Evolutionary conservation across 148 eudicot genomes (phyloP), one percentile per base, ranked within the genome.

Genomic region (Diospyros lotus): DNA sequence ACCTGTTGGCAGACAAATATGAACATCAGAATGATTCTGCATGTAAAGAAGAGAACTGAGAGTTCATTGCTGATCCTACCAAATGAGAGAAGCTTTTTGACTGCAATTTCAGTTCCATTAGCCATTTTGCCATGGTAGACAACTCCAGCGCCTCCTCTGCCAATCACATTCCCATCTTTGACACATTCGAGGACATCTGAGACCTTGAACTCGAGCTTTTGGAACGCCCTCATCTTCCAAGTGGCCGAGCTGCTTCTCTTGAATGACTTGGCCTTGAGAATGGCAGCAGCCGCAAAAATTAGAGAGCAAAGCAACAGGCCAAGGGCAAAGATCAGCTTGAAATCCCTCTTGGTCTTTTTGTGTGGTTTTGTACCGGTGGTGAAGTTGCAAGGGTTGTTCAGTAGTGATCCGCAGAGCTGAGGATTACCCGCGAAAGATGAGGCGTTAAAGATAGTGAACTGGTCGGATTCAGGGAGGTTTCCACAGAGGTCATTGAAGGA

Each of bases 61-160:
- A 4, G 8, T 18, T 17, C 2, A 52, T 28, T 44, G 73, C 8
- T 55, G 14, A 60, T 43, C 45, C 14, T 77, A 77, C 91, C 92
- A n/a, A 89, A 86, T 0, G 90, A 93, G 1, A 93, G 78, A 3
- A 96, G 87, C 63, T 96, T 96, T 74, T 96, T 96, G 11, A 96
- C 98, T 0, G 99, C 99, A 3, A 96, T 89, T 71, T 96, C 98
- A 3, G 82, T 80, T 64, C 99, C 99, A 66, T 84, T 87, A 0
- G 93, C 80, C 90, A 87, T 91, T 79, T 91, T 96, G 2, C 98
- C 99, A 48, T 91, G 92, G 89, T 96, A 96, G 41, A 96, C 99
- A 7, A 91, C 84, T 13, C 99, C 99, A 0, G 98, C 99, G 12
- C 99, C 99, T 14, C 99, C 99, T 63, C 91, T 76, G 4, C 99